Evolutionary conservation across 2,329 filamentous ascomycete species (phyloP), one percentile per base, ranked within the genome.

Genomic region (Colletotrichum lupini): DNA sequence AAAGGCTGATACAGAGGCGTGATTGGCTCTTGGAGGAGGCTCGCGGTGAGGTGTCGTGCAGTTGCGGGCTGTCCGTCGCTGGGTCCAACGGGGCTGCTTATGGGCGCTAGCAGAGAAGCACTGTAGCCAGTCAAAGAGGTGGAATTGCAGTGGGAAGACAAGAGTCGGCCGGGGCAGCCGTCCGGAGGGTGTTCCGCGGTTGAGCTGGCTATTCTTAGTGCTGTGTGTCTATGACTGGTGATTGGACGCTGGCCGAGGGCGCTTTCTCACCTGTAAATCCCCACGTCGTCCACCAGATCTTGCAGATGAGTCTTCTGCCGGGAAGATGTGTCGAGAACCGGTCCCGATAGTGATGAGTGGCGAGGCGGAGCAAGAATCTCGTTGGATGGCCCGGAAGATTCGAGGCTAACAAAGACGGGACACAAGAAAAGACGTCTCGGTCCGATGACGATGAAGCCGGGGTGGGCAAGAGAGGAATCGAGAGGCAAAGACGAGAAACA

Each of bases 191-290:
- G 70, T 73, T 73, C 70, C 70, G 70, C 67, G 67, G 55, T 26
- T 28, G 42, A 57, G 32, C 49, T 49, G 57, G 71, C 75, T 79
- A 80, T 79, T 78, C 75, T 80, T 80, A 79, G 79, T 69, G 76
- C 68, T 74, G 42, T 46, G 37, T 35, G 26, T 61, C n/a, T 63
- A 26, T 77, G 68, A 79, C 79, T 79, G 77, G 28, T 78, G 68
- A 79, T 80, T 79, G 78, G 78, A 56, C 72, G 42, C 57, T 46
- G 72, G 37, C 68, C 62, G 57, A 60, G 3, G 55, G 59, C 46
- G 71, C 68, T 67, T 72, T 52, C 72, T 74, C 62, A 74, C 72
- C 72, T 72, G 61, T 26, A 55, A 70, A 66, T 65, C 67, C 67
- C 60, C 46, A 58, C 58, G 68, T 68, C 62, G 72, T 72, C 72